phyloP scores from a whole-genome alignment of 495 filamentous ascomycete species.

The Penicillium desertorum region DNA sequence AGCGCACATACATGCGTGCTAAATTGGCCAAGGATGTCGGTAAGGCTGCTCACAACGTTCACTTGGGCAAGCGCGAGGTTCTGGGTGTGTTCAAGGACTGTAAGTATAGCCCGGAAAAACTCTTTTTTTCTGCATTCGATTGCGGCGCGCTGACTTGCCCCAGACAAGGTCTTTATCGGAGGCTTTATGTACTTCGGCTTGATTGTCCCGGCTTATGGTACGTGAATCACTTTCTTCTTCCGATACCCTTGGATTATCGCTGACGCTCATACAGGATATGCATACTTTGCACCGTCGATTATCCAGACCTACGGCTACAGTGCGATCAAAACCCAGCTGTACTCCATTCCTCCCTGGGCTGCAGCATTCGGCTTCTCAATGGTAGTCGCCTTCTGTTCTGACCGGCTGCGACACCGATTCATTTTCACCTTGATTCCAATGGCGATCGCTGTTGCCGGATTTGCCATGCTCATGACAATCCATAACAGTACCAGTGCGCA shows the following conservation, averaged over 20 bases:
- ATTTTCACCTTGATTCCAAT: constrained; percentile 67
- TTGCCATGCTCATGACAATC: constrained; percentile 68
- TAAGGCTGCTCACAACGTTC: constrained; percentile 62
- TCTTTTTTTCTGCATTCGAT: neutral
- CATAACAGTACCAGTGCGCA: constrained; percentile 56
- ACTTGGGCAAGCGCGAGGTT: constrained; percentile 64
- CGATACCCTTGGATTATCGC: neutral
- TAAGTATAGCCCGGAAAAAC: constrained; percentile 30
- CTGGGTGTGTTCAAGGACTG: constrained; percentile 72
- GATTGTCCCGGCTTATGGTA: constrained; percentile 82
- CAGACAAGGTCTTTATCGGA: constrained; percentile 68
- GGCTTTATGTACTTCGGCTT: constrained; percentile 83
- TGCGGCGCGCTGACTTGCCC: constrained; percentile 9
- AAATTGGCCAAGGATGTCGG: constrained; percentile 80
- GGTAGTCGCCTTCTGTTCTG: constrained; percentile 66
- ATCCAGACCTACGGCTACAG: constrained; percentile 64
- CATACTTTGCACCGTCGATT: constrained; percentile 78
- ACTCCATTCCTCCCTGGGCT: constrained; percentile 86
- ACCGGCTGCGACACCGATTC: constrained; percentile 71
- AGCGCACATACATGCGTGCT: constrained; percentile 69
- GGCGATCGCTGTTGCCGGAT: constrained; percentile 64
- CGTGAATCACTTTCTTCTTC: constrained; percentile 34
- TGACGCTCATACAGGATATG: constrained; percentile 48
- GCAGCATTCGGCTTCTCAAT: constrained; percentile 73
- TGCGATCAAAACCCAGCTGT: constrained; percentile 73